Evolutionary conservation across 805 yeast genomes (phyloP).

Genomic region (Yarrowia hollandica): DNA sequence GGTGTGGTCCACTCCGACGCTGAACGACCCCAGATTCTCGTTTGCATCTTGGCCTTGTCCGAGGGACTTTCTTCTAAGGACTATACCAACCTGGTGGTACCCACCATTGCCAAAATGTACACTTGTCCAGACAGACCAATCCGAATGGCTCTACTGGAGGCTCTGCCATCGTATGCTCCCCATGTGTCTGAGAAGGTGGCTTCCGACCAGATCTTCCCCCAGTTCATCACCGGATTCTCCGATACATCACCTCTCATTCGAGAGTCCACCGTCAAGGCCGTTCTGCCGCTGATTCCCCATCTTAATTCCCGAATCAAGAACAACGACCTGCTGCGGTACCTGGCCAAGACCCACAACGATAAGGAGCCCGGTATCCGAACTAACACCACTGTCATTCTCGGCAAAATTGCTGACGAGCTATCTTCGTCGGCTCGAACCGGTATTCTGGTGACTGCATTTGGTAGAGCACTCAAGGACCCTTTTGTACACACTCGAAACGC

Average conservation of each 20-base stretch:
- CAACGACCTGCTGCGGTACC: constrained; percentile 73
- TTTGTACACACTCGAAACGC: constrained; percentile 71
- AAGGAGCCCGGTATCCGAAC: constrained; percentile 74
- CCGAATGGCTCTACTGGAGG: constrained; percentile 66
- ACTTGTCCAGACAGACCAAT: constrained; percentile 72
- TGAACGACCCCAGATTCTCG: constrained; percentile 36
- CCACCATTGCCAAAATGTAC: constrained; percentile 64
- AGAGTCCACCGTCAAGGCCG: constrained; percentile 73
- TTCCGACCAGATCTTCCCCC: constrained; percentile 65
- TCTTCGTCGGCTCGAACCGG: constrained; percentile 59
- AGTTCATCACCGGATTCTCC: constrained; percentile 74
- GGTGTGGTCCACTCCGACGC: constrained; percentile 28
- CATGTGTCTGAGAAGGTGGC: constrained; percentile 59
- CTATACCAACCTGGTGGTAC: constrained; percentile 52
- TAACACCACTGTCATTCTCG: constrained; percentile 68
- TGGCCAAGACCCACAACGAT: constrained; percentile 83
- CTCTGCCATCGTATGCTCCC: constrained; percentile 56
- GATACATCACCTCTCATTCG: constrained; percentile 83
- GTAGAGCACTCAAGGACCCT: constrained; percentile 79
- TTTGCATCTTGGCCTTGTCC: constrained; percentile 17
- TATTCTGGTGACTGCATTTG: constrained; percentile 83
- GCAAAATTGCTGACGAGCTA: constrained; percentile 61
- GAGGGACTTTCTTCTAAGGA: constrained; percentile 38
- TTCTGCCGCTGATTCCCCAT: constrained; percentile 57
- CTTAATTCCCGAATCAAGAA: constrained; percentile 78